Evolutionary conservation across 2,329 filamentous ascomycete species (phyloP), one percentile per base, ranked within the genome.

Genomic region (Trichoderma koningii): DNA sequence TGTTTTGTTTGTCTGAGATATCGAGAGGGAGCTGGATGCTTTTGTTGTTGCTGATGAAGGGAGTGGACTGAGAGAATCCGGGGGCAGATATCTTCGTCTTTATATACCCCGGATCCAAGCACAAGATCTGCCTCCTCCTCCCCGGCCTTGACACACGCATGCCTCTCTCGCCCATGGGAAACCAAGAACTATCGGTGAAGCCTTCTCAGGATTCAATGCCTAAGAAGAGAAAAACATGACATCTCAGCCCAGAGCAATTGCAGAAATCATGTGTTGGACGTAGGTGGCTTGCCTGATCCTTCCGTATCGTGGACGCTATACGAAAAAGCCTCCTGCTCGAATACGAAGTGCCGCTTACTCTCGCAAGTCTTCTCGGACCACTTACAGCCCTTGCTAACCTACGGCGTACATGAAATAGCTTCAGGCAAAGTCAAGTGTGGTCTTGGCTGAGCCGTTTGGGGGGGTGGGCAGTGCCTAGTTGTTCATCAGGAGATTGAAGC

Each of bases 261-360:
- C 21, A 23, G 21, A 23, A 23, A 38, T 56, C 61, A 55, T 63
- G 50, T 53, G 14, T 45, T 38, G 48, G 50, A 63, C 64, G 64
- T 66, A 66, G 64, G 51, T 61, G 64, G 64, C 64, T 62, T 7
- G 56, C 64, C 30, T 15, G n/a, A 53, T 47, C 30, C 21, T 42
- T 61, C 63, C 64, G 64, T 66, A 66, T 66, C 51, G 38, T 66
- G 14, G 47, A 51, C 47, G 57, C 64, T 55, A 55, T 50, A 63
- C 64, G 64, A 65, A 42, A 41, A 44, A 66, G 57, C 57, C 64
- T 66, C 64, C 23, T 30, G 64, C 51, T 47, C 21, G 63, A 60
- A 65, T 65, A 60, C 63, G 63, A 59, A 53, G 55, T 51, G 63
- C 52, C 55, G 55, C 55, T 59, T 55, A 63, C 61, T 52, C 42